These are phyloP conservation scores for Calonectria fujianensis DNA, from an alignment of 2,329 filamentous ascomycete species.

Conservation along the genomic window DNA sequence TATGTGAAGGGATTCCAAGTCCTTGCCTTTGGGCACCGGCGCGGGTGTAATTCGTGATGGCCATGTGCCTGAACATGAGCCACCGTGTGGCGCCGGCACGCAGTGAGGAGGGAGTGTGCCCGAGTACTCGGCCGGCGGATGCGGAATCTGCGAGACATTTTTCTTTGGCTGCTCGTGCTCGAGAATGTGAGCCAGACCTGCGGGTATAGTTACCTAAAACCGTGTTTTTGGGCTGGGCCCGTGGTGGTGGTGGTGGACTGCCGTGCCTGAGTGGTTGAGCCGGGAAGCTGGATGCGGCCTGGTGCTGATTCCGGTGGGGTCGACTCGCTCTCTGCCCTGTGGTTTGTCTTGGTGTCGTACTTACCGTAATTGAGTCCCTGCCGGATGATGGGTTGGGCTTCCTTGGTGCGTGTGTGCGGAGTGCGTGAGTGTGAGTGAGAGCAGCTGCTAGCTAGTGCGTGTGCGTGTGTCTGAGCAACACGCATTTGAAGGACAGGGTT, in stretches of 20 bases:
- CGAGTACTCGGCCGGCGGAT: not conserved
- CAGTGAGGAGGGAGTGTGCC: not conserved
- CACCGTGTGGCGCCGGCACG: conserved; percentile 21
- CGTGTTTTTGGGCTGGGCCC: not conserved
- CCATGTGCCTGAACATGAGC: conserved; percentile 27
- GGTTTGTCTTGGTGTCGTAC: conserved; percentile 12
- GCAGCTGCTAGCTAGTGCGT: not conserved
- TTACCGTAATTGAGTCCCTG: not conserved
- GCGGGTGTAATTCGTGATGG: conserved; percentile 16
- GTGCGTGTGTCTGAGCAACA: conserved; percentile 17
- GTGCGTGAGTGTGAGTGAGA: not conserved
- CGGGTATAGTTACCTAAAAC: not conserved
- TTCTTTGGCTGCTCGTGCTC: not conserved
- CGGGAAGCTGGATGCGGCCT: conserved; percentile 17
- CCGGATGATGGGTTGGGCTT: not conserved
- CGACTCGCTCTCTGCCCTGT: not conserved
- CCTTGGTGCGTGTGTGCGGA: not conserved
- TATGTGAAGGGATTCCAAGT: conserved; percentile 7
- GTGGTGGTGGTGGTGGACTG: conserved; percentile 4
- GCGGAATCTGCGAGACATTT: conserved; percentile 22
- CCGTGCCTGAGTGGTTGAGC: conserved; percentile 27
- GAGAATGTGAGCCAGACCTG: conserved; percentile 1
- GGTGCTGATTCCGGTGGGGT: conserved; percentile 20
- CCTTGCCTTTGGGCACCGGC: not conserved
- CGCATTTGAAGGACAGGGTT: conserved; percentile 7